phyloP scores from a whole-genome alignment of 805 yeast genomes.

The Maudiozyma bulderi region DNA sequence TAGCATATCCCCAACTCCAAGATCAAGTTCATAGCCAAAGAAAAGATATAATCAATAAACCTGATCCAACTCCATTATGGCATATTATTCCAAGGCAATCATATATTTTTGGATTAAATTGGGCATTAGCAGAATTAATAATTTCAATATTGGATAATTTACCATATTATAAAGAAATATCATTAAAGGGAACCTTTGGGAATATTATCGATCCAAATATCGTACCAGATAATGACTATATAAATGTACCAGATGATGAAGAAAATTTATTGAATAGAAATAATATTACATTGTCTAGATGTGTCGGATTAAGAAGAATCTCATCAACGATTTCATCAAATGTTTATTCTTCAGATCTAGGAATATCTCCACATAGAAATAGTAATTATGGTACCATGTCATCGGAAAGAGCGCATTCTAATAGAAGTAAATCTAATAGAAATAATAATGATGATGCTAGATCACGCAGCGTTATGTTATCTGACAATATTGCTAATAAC shows the following conservation, averaged over 20 bases:
- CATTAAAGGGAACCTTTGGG: neutral
- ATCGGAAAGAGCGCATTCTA: neutral
- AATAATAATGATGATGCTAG: neutral
- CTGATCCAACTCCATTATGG: conserved; percentile 19
- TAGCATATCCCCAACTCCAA: conserved; percentile 35
- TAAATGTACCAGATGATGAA: neutral
- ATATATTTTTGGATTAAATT: conserved; percentile 31
- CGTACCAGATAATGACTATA: neutral
- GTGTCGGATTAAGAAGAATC: conserved; percentile 29
- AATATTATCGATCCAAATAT: neutral
- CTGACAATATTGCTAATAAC: neutral
- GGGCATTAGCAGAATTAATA: conserved; percentile 29
- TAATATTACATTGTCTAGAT: conserved; percentile 30
- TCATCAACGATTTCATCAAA: conserved; percentile 28
- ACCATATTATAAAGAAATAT: conserved; percentile 20
- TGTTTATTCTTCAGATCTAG: conserved; percentile 18
- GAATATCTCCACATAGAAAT: neutral
- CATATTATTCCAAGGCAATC: conserved; percentile 34
- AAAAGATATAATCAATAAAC: neutral
- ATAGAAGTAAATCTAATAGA: neutral
- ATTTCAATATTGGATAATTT: conserved; percentile 20
- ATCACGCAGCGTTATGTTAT: no score
- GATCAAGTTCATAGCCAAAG: conserved; percentile 5
- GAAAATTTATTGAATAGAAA: conserved; percentile 11
- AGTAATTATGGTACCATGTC: neutral